Evolutionary conservation across 331 rosid species (phyloP).

Genomic region (Malus hybrid): DNA sequence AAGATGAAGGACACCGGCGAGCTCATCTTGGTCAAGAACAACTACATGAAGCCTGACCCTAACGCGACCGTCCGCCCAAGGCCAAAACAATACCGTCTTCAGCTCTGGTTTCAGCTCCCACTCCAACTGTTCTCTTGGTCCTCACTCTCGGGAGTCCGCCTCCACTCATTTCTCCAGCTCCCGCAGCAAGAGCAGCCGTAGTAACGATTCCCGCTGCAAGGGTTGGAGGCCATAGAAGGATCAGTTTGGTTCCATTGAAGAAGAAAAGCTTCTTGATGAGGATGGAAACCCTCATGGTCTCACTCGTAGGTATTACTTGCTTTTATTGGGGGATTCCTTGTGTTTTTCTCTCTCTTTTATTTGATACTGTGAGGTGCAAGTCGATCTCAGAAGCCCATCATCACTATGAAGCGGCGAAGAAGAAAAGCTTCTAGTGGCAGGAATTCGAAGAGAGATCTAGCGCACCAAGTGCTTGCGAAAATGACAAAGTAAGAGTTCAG

Average conservation of each 20-base stretch:
- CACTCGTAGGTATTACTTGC: constrained; percentile 61
- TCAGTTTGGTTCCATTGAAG: constrained; percentile 60
- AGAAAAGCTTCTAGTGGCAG: too few species aligned
- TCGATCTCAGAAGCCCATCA: constrained; percentile 61
- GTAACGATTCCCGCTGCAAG: constrained; percentile 28
- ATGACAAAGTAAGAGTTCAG: too few species aligned
- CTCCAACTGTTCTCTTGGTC: constrained; percentile 83
- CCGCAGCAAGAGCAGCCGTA: constrained; percentile 22
- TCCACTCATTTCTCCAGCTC: constrained; percentile 84
- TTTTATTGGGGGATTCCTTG: constrained; percentile 35
- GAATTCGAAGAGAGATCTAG: too few species aligned
- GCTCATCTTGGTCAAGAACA: too few species aligned
- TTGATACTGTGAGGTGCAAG: constrained; percentile 84
- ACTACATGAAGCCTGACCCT: too few species aligned
- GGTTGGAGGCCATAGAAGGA: constrained; percentile 65
- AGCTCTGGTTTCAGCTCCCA: constrained; percentile 77
- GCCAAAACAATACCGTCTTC: constrained; percentile 2
- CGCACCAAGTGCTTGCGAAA: too few species aligned
- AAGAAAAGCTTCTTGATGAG: constrained; percentile 64
- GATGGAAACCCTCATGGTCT: constrained; percentile 16
- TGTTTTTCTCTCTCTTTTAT: constrained; percentile 57
- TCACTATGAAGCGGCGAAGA: constrained; percentile 35
- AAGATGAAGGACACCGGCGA: too few species aligned
- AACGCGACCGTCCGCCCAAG: too few species aligned
- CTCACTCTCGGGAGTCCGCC: constrained; percentile 78